Conservation (phyloP, 306 rosid species). For the Sechiopsis laciniata region DNA sequence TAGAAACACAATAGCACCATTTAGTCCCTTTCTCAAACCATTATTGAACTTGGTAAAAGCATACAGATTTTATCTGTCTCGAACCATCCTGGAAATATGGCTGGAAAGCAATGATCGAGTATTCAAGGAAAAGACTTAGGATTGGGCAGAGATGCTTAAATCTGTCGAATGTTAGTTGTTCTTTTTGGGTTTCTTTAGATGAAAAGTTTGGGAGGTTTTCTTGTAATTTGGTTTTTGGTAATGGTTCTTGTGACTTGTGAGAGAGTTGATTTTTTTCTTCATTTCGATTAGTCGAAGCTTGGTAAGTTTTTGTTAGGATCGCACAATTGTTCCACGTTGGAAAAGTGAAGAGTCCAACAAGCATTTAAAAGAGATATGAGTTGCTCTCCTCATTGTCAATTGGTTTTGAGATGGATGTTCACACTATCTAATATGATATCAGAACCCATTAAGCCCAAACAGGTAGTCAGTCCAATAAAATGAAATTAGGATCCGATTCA, state of each 20-base stretch:
- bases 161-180: background rate
- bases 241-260: background rate
- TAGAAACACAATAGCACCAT: slow-evolving; percentile 21
- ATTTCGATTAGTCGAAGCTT: background rate
- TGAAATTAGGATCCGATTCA: too few relatives aligned
- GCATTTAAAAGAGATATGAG: too few relatives aligned
- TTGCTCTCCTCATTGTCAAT: too few relatives aligned
- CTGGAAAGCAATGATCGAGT: background rate
- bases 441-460: too few relatives aligned
- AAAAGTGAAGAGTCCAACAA: too few relatives aligned
- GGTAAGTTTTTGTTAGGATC: too few relatives aligned
- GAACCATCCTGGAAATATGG: background rate
- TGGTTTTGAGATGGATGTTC: too few relatives aligned
- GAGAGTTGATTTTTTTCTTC: background rate
- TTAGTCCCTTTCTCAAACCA: slow-evolving; percentile 28
- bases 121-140: background rate
- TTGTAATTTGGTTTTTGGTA: background rate
- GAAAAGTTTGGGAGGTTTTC: background rate
- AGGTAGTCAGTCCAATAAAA: too few relatives aligned
- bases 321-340: too few relatives aligned
- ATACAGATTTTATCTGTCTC: background rate
- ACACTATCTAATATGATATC: too few relatives aligned
- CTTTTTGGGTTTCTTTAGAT: background rate
- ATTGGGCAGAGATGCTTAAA: background rate
- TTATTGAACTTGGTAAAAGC: slow-evolving; percentile 18